Base-by-base conservation (phyloP, 2,329 filamentous ascomycete species). In the Botrytis cinerea region DNA sequence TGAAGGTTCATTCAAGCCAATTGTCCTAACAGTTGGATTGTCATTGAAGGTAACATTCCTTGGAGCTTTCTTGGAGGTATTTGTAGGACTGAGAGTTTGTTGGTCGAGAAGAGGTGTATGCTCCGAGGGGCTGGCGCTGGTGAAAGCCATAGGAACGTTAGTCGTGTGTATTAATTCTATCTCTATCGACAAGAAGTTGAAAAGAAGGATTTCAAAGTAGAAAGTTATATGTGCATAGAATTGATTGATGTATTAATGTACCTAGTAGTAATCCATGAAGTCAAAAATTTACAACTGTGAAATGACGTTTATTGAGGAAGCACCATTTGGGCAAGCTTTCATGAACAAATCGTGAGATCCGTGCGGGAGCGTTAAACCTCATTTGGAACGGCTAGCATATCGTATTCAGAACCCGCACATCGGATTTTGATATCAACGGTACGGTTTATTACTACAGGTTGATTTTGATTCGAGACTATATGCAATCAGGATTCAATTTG, bases 31-130 rank as follows among this genome's bases (percentile, higher is more conserved):
- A 63, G 90, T 87, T 54, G 89, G 88, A 75, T 91, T 90, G 7
- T 91, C 87, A 80, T 93, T 93, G 85, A 95, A 95, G 22, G 92
- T 94, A 79, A 95, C 93, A 78, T 86, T 92, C 76, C 92, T 75
- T 25, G 60, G 12, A 14, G 28, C 40, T 43, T 66, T 73, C 46
- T 71, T 73, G 20, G 46, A 54, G 38, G 45, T 45, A 32, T 71
- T 70, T 32, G 60, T 54, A 48, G 72, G 60, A 40, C 67, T 73
- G 4, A 46, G 46, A 28, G 71, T 14, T 25, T 63, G 28, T 48
- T 43, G 57, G 25, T 32, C 38, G 22, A 73, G 72, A 22, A 73
- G 68, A 64, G 68, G 68, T 25, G 72, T 73, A 4, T 70, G 57
- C 48, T 73, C 72, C n/a, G 72, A 70, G 38, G 59, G 40, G 35